Conservation (phyloP, 164 flowering plant genomes). For the Malania oleifera region DNA sequence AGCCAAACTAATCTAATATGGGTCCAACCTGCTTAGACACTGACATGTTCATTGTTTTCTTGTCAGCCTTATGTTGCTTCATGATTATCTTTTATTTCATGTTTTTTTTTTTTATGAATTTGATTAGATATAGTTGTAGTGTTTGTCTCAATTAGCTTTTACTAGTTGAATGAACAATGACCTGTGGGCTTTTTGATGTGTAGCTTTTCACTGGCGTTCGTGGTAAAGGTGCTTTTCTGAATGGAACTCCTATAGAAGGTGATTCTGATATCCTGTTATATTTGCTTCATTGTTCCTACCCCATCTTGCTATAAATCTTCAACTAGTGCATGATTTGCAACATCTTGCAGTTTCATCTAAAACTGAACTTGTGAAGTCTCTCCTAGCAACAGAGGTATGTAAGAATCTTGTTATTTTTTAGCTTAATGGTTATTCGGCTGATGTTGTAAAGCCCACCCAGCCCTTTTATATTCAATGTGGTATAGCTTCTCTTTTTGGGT, state of each 20-base stretch:
- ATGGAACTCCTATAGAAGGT: conserved; percentile 90
- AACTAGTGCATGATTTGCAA: conserved; percentile 1
- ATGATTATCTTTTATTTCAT: background rate
- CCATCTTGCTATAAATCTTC: background rate
- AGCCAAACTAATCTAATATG: no score
- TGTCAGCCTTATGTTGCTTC: background rate
- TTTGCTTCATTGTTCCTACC: background rate
- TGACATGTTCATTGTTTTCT: background rate
- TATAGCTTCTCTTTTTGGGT: background rate
- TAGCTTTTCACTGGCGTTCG: conserved; percentile 85
- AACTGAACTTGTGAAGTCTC: conserved; percentile 68
- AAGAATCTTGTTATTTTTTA: background rate
- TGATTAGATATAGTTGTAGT: background rate
- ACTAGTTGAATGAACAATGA: background rate
- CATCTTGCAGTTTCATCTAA: conserved; percentile 71
- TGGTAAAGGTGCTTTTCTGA: conserved; percentile 88
- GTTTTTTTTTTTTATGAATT: background rate
- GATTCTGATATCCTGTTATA: conserved; percentile 7
- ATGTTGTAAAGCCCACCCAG: background rate
- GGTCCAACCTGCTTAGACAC: no score
- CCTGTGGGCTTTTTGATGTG: conserved; percentile 10
- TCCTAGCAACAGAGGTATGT: conserved; percentile 88
- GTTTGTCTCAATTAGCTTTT: background rate
- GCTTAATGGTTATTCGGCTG: background rate
- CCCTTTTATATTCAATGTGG: background rate